Conservation (phyloP, 2,329 filamentous ascomycete genomes). For the Colletotrichum gloeosporioides region DNA sequence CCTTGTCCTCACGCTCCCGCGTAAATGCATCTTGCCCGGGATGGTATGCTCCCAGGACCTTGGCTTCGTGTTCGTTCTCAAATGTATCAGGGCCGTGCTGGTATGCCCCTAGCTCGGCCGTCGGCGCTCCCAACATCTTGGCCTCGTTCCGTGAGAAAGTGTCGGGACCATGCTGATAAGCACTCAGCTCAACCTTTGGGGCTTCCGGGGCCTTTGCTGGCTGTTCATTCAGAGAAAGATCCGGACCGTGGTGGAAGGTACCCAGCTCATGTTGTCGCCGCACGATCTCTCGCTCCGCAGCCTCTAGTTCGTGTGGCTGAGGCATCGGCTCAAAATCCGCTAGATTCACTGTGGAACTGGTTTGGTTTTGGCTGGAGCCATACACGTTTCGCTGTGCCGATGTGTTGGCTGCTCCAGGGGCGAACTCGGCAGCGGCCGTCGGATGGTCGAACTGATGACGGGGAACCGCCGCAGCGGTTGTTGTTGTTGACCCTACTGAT, state of each 20-base stretch:
- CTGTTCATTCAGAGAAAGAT: neutral
- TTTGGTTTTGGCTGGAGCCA: neutral
- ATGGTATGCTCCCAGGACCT: constrained; percentile 8
- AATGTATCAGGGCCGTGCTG: constrained; percentile 18
- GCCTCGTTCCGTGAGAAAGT: constrained; percentile 9
- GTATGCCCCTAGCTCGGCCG: constrained; percentile 12
- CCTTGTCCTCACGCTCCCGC: constrained; percentile 16
- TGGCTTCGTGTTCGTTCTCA: constrained; percentile 15
- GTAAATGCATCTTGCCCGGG: constrained; percentile 1
- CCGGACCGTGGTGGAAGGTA: constrained; percentile 13
- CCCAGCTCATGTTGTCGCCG: constrained; percentile 17
- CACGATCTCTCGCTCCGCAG: constrained; percentile 11
- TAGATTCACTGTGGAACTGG: constrained; percentile 12
- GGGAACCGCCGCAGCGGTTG: neutral
- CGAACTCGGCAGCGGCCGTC: constrained; percentile 2
- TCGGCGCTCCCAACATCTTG: constrained; percentile 11
- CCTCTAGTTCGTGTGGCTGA: constrained; percentile 11
- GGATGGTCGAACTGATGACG: constrained; percentile 17
- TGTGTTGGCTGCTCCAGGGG: neutral
- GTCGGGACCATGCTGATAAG: constrained; percentile 15
- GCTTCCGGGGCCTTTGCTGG: neutral
- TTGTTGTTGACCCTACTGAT: neutral
- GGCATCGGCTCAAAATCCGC: constrained; percentile 11
- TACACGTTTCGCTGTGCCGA: neutral
- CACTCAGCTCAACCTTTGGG: constrained; percentile 9